phyloP scores from a whole-genome alignment of 2,329 filamentous ascomycete species.

The Pseudogymnoascus sp. region DNA sequence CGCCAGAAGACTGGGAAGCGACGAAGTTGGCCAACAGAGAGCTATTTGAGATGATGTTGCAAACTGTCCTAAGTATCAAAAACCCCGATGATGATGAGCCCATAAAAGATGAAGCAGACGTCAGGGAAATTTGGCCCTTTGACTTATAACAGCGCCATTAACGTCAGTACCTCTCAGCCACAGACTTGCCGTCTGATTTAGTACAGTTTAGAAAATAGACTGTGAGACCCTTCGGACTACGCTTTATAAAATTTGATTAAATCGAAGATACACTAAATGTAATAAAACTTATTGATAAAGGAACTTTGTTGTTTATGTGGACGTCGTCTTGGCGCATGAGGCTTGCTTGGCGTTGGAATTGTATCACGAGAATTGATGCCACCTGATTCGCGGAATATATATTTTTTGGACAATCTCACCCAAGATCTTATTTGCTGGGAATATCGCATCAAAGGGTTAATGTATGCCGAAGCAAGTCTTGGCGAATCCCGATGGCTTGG shows the following conservation, averaged over 20 bases:
- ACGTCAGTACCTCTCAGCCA: not conserved
- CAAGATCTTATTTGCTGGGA: not conserved
- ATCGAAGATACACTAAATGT: too few relatives aligned
- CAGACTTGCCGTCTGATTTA: not conserved
- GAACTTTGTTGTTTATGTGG: not conserved
- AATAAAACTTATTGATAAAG: too few relatives aligned
- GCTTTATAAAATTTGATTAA: too few relatives aligned
- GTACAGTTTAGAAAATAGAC: not conserved
- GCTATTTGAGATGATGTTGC: constrained; percentile 11
- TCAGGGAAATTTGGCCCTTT: constrained; percentile 3
- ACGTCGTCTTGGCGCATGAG: not conserved
- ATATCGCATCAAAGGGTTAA: not conserved
- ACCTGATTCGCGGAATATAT: constrained; percentile 2
- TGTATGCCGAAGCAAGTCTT: not conserved
- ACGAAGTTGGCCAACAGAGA: constrained; percentile 8
- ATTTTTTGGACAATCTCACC: not conserved
- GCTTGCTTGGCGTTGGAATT: not conserved
- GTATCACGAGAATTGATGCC: not conserved
- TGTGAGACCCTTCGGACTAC: too few relatives aligned
- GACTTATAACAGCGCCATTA: not conserved
- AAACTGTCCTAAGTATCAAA: not conserved
- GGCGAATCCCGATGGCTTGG: not conserved
- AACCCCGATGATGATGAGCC: not conserved
- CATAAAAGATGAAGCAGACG: not conserved
- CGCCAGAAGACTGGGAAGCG: constrained; percentile 19